These are phyloP conservation scores for Sporothrix brasiliensis DNA, from an alignment of 2,329 filamentous ascomycete species.

Conservation along the genomic window DNA sequence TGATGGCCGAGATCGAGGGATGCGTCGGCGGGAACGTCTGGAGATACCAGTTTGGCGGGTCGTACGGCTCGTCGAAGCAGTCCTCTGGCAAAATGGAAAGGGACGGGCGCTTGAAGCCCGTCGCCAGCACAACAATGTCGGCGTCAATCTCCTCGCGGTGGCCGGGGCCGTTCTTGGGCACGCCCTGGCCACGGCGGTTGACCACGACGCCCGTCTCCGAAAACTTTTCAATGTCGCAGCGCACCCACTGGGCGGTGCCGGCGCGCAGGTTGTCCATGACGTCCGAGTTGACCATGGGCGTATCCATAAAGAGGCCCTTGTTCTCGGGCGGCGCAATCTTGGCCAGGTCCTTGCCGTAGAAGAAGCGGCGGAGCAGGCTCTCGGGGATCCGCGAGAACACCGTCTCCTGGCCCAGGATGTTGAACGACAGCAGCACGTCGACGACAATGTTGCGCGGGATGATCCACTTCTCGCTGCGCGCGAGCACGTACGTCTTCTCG, in stretches of 20 bases:
- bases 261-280: constrained; percentile 74
- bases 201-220: constrained; percentile 67
- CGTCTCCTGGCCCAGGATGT: constrained; percentile 79
- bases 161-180: constrained; percentile 76
- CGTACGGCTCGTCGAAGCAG: constrained; percentile 72
- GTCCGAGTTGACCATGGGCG: constrained; percentile 84
- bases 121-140: constrained; percentile 81
- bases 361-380: constrained; percentile 71
- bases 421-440: constrained; percentile 72
- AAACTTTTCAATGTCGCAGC: constrained; percentile 74
- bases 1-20: constrained; percentile 75
- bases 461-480: constrained; percentile 83
- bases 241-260: constrained; percentile 75
- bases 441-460: constrained; percentile 78
- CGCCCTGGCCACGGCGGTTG: constrained; percentile 70
- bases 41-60: constrained; percentile 84
- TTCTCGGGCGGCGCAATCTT: constrained; percentile 71
- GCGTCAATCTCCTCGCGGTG: constrained; percentile 66
- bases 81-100: constrained; percentile 74
- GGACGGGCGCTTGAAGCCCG: constrained; percentile 74
- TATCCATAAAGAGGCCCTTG: constrained; percentile 78
- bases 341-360: constrained; percentile 74
- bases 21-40: constrained; percentile 80
- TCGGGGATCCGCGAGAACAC: constrained; percentile 78
- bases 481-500: constrained; percentile 69